Percentiles rank a stretch among this genome's conserved stretches.
Conservation (phyloP, 208 protist species). For the Strigomonas culicis region DNA sequence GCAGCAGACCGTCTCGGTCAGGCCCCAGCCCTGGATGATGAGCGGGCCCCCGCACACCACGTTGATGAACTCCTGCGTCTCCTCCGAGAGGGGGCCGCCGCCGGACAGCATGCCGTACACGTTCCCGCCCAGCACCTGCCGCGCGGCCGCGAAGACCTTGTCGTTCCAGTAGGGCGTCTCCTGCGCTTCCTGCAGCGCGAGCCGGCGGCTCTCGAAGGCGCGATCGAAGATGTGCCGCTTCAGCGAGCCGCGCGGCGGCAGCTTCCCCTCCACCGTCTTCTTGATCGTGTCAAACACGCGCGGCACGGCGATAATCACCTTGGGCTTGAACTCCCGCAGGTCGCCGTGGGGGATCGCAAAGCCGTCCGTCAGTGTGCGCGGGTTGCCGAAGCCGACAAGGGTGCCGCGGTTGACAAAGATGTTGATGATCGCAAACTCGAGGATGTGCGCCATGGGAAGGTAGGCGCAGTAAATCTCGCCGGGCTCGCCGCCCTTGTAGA, state of each 20-base stretch:
- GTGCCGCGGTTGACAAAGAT: slow-evolving; percentile 67
- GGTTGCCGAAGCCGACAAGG: slow-evolving; percentile 66
- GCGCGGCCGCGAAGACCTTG: slow-evolving; percentile 52
- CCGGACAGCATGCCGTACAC: slow-evolving; percentile 61
- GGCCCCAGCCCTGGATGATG: slow-evolving; percentile 82
- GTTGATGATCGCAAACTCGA: slow-evolving; percentile 80
- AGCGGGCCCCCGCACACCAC: slow-evolving; percentile 51
- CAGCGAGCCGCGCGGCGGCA: slow-evolving; percentile 27
- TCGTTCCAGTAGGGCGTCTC: slow-evolving; percentile 67
- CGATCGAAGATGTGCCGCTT: slow-evolving; percentile 50
- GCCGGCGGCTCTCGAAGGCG: slow-evolving; percentile 35
- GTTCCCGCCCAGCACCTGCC: slow-evolving; percentile 58
- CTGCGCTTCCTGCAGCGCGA: slow-evolving; percentile 31
- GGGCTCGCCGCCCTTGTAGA: slow-evolving; percentile 27
- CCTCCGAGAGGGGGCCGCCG: slow-evolving; percentile 66
- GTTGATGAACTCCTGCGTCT: slow-evolving; percentile 82
- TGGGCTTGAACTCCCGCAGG: slow-evolving; percentile 67
- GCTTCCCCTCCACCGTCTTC: slow-evolving; percentile 42
- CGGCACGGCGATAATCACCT: slow-evolving; percentile 58
- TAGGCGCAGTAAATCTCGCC: slow-evolving; percentile 82
- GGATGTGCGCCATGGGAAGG: slow-evolving; percentile 90
- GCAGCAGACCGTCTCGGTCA: slow-evolving; percentile 81
- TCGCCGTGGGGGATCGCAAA: slow-evolving; percentile 81
- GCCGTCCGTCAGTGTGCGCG: slow-evolving; percentile 67
- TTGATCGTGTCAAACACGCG: slow-evolving; percentile 77